These are phyloP conservation scores for Eucommia ulmoides DNA, from an alignment of 257 asterid species.

Conservation along the genomic window DNA sequence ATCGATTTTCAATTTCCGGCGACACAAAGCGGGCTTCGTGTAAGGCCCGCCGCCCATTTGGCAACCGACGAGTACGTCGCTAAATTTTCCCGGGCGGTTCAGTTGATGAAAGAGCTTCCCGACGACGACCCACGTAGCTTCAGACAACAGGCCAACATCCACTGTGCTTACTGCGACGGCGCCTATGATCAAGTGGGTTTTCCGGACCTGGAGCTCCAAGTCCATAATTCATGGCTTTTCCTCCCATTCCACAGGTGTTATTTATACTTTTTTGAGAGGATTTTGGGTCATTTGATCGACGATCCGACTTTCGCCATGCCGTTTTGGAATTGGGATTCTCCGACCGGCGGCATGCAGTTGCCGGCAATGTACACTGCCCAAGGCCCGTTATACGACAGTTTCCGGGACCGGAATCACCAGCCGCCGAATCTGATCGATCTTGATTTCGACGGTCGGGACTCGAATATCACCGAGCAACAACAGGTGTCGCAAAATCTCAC, in stretches of 20 bases:
- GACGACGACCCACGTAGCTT: neutral
- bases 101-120: neutral
- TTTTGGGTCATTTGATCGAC: neutral
- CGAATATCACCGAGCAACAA: slow-evolving; percentile 11
- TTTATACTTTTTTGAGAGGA: neutral
- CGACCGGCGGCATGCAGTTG: slow-evolving; percentile 17
- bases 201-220: neutral
- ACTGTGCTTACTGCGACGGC: neutral
- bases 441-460: slow-evolving; percentile 9
- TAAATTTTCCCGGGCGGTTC: neutral
- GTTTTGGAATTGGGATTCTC: slow-evolving; percentile 40
- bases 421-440: slow-evolving; percentile 24
- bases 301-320: neutral
- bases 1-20: neutral
- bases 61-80: neutral
- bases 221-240: neutral
- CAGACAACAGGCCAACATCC: neutral
- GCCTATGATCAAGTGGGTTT: neutral
- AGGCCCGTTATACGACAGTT: slow-evolving; percentile 15
- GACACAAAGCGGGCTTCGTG: neutral
- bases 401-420: slow-evolving; percentile 18
- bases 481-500: slow-evolving; percentile 15
- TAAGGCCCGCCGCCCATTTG: neutral
- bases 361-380: slow-evolving; percentile 11
- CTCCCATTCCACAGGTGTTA: neutral